These are phyloP conservation scores for Cicer arietinum DNA, from an alignment of 306 rosid species.

Conservation along the genomic window DNA sequence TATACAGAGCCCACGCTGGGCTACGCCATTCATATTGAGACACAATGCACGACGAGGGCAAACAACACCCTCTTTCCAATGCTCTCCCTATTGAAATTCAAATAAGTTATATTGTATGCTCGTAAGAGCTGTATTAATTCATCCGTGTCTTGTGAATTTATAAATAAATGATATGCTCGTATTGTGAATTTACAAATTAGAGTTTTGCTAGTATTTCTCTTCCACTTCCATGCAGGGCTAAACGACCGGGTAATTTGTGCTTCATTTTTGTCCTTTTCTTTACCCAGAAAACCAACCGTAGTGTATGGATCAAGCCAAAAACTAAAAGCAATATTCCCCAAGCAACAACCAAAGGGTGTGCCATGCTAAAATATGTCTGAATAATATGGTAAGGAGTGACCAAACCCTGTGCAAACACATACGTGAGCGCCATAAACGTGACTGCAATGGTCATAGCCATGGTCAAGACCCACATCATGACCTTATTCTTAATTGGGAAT, in stretches of 20 bases:
- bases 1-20: no score
- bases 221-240: not conserved
- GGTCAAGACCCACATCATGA: constrained; percentile 35
- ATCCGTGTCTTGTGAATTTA: not conserved
- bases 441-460: constrained; percentile 27
- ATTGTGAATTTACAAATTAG: not conserved
- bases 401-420: not conserved
- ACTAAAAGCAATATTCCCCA: not conserved
- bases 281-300: constrained; percentile 23
- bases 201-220: not conserved
- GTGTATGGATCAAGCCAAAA: not conserved
- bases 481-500: constrained; percentile 43
- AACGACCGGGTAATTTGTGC: not conserved
- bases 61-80: not conserved
- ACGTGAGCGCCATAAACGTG: constrained; percentile 20
- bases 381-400: constrained; percentile 8
- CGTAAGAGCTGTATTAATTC: not conserved
- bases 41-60: not conserved
- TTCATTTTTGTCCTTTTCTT: not conserved
- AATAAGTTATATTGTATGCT: not conserved
- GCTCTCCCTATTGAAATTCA: not conserved
- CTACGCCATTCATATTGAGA: no score
- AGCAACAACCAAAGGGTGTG: not conserved
- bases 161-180: not conserved
- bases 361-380: not conserved